phyloP scores from a whole-genome alignment of 208 protist genomes.

The Acanthamoeba lenticulata region DNA sequence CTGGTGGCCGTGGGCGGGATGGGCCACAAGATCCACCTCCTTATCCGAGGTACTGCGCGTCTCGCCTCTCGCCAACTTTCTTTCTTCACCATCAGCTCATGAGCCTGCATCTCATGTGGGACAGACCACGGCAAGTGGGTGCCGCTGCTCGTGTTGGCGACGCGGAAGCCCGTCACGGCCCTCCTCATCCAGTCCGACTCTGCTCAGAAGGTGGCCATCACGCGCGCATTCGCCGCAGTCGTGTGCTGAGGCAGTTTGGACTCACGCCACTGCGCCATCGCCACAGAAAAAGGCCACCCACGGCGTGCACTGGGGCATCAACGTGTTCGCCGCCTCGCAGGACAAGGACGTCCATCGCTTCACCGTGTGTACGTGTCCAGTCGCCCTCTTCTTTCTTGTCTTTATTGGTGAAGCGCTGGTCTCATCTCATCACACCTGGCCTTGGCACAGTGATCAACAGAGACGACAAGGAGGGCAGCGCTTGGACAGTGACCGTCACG shows the following conservation, averaged over 20 bases:
- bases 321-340: slow-evolving; percentile 23
- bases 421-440: neutral
- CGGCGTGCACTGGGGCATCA: slow-evolving; percentile 1
- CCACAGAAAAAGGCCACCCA: neutral
- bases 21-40: slow-evolving; percentile 41
- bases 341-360: slow-evolving; percentile 22
- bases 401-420: neutral
- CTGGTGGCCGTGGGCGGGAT: neutral
- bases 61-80: neutral
- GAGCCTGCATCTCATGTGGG: neutral
- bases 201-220: neutral
- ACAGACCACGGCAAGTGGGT: neutral
- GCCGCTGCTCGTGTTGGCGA: neutral
- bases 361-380: neutral
- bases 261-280: neutral
- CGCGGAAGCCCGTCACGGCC: neutral
- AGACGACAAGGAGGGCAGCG: neutral
- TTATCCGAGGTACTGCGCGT: neutral
- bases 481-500: neutral
- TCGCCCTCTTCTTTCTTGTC: neutral
- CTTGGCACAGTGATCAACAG: neutral
- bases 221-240: neutral
- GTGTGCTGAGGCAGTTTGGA: neutral
- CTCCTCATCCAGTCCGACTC: neutral
- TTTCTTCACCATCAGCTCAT: neutral